Conservation (phyloP, 345 rosid genomes). For the Rhodamnia argentea region DNA sequence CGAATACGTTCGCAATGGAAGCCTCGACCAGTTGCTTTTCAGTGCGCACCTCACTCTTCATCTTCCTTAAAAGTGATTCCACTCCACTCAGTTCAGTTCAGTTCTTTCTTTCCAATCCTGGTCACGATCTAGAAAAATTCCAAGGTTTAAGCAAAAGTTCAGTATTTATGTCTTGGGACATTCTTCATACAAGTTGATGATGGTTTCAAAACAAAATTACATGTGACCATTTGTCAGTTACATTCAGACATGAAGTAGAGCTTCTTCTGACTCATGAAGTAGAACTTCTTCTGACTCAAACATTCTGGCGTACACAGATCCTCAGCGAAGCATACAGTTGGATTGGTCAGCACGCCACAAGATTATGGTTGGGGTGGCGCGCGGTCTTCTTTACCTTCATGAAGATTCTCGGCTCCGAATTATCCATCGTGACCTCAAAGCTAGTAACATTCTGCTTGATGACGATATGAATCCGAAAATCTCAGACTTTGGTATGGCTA, state of each 20-base stretch:
- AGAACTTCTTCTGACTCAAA: neutral
- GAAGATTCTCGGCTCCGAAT: neutral
- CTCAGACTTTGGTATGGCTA: neutral
- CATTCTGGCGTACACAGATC: neutral
- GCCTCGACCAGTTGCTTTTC: conserved; percentile 17
- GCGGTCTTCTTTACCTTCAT: neutral
- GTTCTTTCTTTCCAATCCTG: neutral
- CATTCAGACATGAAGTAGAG: neutral
- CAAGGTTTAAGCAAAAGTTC: neutral
- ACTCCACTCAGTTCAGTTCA: neutral
- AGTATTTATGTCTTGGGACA: neutral
- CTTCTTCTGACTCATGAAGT: neutral
- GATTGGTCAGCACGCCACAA: neutral
- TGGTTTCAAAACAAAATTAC: neutral
- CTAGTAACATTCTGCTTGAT: neutral
- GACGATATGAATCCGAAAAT: neutral
- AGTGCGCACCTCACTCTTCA: neutral
- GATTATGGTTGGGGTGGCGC: neutral
- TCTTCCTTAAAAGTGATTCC: neutral
- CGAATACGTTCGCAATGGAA: conserved; percentile 13
- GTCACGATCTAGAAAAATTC: neutral
- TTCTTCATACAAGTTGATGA: neutral
- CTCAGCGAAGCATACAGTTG: neutral
- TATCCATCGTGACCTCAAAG: neutral
- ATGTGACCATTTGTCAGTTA: neutral